Percentiles rank a stretch among this genome's conserved stretches.
Evolutionary conservation across 108 stramenopile species (phyloP).

Genomic region (Pseudonitzschia delicatissima): DNA sequence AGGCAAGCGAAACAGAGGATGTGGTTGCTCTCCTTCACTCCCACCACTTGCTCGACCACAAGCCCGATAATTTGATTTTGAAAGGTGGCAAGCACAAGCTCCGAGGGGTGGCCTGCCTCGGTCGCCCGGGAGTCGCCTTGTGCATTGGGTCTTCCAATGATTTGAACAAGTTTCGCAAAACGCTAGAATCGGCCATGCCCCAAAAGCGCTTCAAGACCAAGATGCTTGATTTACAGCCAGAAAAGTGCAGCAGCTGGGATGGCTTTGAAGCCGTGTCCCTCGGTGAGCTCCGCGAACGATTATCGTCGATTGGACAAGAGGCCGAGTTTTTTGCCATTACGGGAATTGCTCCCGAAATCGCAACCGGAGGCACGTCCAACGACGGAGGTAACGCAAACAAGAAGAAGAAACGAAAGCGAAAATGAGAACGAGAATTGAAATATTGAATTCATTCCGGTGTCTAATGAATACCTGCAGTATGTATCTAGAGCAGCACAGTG

Average conservation of each 20-base stretch:
- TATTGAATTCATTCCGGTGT: too few species aligned
- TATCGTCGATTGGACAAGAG: neutral
- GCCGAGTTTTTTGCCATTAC: conserved; percentile 1
- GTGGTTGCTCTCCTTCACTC: neutral
- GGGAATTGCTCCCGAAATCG: too few species aligned
- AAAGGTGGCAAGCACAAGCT: conserved; percentile 8
- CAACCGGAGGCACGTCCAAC: too few species aligned
- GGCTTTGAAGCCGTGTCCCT: neutral
- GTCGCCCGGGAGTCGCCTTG: neutral
- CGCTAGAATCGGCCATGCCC: conserved; percentile 3
- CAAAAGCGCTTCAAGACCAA: conserved; percentile 4
- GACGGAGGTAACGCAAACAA: too few species aligned
- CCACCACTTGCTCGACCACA: conserved; percentile 9
- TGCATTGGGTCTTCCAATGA: neutral
- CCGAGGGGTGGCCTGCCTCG: conserved; percentile 2
- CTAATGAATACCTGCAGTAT: too few species aligned
- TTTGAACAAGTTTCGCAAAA: neutral
- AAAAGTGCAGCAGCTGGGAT: too few species aligned
- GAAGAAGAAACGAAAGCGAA: too few species aligned
- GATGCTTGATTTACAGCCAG: neutral
- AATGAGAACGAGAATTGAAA: too few species aligned
- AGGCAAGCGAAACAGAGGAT: neutral
- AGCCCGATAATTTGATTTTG: conserved; percentile 7
- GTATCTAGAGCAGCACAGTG: too few species aligned
- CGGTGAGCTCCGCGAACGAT: neutral